Base-by-base conservation (phyloP, 2,329 filamentous ascomycete genomes). In the Oidium heveae region DNA sequence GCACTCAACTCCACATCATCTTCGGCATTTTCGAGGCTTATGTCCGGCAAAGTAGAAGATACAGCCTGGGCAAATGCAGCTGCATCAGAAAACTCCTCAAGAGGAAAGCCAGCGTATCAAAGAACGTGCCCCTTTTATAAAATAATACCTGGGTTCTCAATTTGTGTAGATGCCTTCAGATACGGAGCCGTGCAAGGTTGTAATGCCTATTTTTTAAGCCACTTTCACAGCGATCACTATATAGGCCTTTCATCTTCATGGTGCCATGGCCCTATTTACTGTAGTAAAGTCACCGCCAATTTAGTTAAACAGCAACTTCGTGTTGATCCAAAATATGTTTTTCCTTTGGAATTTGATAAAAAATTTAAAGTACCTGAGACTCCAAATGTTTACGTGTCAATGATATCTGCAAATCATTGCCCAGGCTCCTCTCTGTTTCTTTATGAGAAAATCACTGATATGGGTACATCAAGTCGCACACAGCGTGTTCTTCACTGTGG, bases 171-270 rank as follows among this genome's bases (percentile, higher is more conserved):
- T 67, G 91, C 91, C 0, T 94, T 98, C 63, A 80, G 89, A 20
- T 98, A 96, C 63, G 91, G 91, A 1, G 86, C 88, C 4, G 86
- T 98, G 0, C 76, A 93, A 64, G 88, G 86, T 0, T 94, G 88
- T 66, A 82, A 84, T 54, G 91, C 89, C 1, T 98, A 98, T 65
- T 98, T 98, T 61, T 74, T 98, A 12, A 95, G 88, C 61, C 91
- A 98, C 65, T 98, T 96, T 61, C 91, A 98, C 67, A 95, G 87
- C 63, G 91, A 98, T 65, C 91, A 98, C 65, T 98, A 98, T 62
- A 80, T 95, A 36, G 91, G 91, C 1, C 70, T 98, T 12, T 91
- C 86, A 12, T 79, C 84, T 8, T 86, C 74, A 34, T 98, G 91
- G 91, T 78, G 72, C 41, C 88, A 98, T 65, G 91, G 91, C 0